These are phyloP conservation scores for Coffea canephora DNA, from an alignment of 257 asterid species.

Conservation along the genomic window DNA sequence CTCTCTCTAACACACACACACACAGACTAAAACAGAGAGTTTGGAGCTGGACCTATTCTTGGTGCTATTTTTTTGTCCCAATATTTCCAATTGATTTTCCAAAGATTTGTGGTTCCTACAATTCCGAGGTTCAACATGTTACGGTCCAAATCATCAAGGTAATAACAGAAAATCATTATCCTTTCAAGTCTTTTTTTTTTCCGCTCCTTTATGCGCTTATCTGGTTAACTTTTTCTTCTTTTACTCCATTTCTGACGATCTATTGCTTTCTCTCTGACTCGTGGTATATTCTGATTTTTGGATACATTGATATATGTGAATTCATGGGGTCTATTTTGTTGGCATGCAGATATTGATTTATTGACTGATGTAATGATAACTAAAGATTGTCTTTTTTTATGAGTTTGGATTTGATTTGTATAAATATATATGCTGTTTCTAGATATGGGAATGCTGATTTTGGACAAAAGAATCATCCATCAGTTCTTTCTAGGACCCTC, in stretches of 20 bases:
- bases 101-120: conserved; percentile 31
- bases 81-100: conserved; percentile 33
- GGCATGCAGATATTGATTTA: background rate
- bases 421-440: conserved; percentile 15
- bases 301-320: background rate
- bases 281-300: conserved; percentile 11
- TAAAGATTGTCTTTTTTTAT: conserved; percentile 7
- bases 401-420: conserved; percentile 15
- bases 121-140: conserved; percentile 46
- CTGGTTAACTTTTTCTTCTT: conserved; percentile 23
- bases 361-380: background rate
- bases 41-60: conserved; percentile 4
- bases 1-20: conserved; percentile 5
- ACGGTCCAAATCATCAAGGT: conserved; percentile 76
- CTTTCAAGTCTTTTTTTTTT: background rate
- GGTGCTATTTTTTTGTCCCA: conserved; percentile 2
- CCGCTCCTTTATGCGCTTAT: conserved; percentile 13
- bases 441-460: conserved; percentile 57
- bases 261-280: background rate
- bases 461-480: conserved; percentile 43
- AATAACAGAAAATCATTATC: conserved; percentile 16
- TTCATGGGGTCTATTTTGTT: background rate
- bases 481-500: conserved; percentile 54
- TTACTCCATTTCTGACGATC: background rate
- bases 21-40: background rate